phyloP scores from a whole-genome alignment of 2,329 filamentous ascomycete species.

The Nemania serpens region DNA sequence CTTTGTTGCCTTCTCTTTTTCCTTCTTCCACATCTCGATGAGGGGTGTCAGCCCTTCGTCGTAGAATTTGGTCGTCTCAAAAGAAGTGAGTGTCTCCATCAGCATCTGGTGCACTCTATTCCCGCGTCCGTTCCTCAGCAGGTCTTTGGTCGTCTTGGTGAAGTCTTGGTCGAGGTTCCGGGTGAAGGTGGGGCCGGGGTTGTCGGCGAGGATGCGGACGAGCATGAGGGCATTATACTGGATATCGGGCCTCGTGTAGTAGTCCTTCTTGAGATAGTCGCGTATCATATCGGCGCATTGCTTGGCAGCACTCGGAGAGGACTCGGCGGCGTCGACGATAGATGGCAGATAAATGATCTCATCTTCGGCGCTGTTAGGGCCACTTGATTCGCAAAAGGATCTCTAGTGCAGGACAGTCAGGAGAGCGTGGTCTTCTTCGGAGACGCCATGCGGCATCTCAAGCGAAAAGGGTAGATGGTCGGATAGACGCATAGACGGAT shows the following conservation, averaged over 20 bases:
- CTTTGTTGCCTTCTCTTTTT: slow-evolving; percentile 70
- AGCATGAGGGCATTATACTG: slow-evolving; percentile 99
- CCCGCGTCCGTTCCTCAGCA: slow-evolving; percentile 74
- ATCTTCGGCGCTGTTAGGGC: slow-evolving; percentile 68
- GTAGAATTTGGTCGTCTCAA: slow-evolving; percentile 71
- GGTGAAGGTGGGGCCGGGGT: slow-evolving; percentile 90
- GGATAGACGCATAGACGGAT: background rate
- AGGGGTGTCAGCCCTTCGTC: slow-evolving; percentile 76
- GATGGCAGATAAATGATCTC: slow-evolving; percentile 91
- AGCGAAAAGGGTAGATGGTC: background rate
- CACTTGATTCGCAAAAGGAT: slow-evolving; percentile 79
- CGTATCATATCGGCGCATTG: slow-evolving; percentile 81
- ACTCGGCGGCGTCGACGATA: slow-evolving; percentile 95
- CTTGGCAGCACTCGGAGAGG: slow-evolving; percentile 81
- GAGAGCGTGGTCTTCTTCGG: background rate
- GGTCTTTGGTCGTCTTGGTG: slow-evolving; percentile 72
- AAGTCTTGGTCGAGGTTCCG: slow-evolving; percentile 87
- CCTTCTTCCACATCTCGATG: slow-evolving; percentile 86
- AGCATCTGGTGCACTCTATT: slow-evolving; percentile 81
- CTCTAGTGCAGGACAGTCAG: slow-evolving; percentile 54
- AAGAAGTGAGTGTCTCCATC: slow-evolving; percentile 80
- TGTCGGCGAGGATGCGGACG: slow-evolving; percentile 86
- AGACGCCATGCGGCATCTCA: background rate
- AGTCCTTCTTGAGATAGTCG: slow-evolving; percentile 78
- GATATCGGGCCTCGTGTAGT: slow-evolving; percentile 66